phyloP scores from a whole-genome alignment of 73 alveolate genomes.

The Paramecium primaurelia region DNA sequence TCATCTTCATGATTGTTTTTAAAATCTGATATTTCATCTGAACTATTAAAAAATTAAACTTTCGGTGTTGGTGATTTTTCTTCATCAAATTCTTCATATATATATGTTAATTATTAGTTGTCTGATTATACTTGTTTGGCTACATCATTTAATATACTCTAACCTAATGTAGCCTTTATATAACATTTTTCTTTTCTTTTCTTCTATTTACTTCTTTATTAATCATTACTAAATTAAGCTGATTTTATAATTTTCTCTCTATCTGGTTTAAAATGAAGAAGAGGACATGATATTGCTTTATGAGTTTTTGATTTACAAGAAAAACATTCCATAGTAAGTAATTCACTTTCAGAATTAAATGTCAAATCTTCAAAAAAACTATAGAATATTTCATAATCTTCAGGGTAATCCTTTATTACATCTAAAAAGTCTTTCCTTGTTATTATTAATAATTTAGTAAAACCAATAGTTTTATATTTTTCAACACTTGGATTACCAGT shows the following conservation, averaged over 20 bases:
- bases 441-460: slow-evolving; percentile 40
- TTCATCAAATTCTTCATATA: background rate
- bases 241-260: slow-evolving; percentile 19
- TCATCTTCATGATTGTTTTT: background rate
- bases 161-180: background rate
- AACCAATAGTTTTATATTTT: slow-evolving; percentile 43
- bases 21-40: background rate
- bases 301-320: slow-evolving; percentile 42
- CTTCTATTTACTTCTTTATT: background rate
- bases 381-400: slow-evolving; percentile 51
- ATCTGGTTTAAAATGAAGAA: slow-evolving; percentile 46
- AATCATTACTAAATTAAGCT: background rate
- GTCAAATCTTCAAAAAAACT: slow-evolving; percentile 26
- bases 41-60: background rate
- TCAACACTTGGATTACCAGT: slow-evolving; percentile 40
- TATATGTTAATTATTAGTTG: background rate
- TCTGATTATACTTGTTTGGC: background rate
- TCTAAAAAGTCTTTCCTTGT: slow-evolving; percentile 46
- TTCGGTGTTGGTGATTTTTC: background rate
- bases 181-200: background rate
- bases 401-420: slow-evolving; percentile 33
- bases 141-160: background rate
- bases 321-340: slow-evolving; percentile 21
- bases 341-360: background rate
- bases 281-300: slow-evolving; percentile 38